These are phyloP conservation scores for Myxozyma vanderwaltii DNA, from an alignment of 805 yeast genomes.

Conservation along the genomic window DNA sequence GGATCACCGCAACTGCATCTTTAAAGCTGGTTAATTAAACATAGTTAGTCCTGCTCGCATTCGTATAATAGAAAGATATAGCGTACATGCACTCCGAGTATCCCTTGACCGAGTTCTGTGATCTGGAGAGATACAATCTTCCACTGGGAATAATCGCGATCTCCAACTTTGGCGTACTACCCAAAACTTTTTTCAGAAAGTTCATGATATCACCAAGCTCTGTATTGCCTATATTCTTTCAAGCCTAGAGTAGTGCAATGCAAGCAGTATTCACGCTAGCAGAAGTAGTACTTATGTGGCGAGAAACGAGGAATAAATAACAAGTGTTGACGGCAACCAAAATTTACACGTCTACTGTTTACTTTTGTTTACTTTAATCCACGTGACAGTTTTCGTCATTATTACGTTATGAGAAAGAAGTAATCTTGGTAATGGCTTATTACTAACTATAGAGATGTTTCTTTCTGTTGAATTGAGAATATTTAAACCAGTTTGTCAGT, in stretches of 20 bases:
- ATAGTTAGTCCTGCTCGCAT: background rate
- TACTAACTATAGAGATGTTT: too few species aligned
- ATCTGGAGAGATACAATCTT: conserved; percentile 69
- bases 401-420: background rate
- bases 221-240: background rate
- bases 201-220: conserved; percentile 53
- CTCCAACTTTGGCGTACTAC: conserved; percentile 23
- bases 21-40: conserved; percentile 58
- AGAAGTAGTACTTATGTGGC: too few species aligned
- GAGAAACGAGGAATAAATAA: background rate
- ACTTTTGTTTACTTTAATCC: conserved; percentile 2
- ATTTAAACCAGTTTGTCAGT: too few species aligned
- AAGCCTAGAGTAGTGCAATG: too few species aligned
- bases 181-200: conserved; percentile 55
- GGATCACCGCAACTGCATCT: conserved; percentile 74
- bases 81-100: conserved; percentile 59
- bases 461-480: too few species aligned
- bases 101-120: conserved; percentile 82
- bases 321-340: background rate
- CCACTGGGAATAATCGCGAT: conserved; percentile 70
- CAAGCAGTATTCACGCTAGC: too few species aligned
- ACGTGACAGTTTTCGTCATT: conserved; percentile 3
- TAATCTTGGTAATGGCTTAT: background rate
- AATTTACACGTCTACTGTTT: background rate
- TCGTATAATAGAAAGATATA: background rate